Evolutionary conservation across 495 filamentous ascomycete genomes (phyloP).

Genomic region (Immersiella caudata): DNA sequence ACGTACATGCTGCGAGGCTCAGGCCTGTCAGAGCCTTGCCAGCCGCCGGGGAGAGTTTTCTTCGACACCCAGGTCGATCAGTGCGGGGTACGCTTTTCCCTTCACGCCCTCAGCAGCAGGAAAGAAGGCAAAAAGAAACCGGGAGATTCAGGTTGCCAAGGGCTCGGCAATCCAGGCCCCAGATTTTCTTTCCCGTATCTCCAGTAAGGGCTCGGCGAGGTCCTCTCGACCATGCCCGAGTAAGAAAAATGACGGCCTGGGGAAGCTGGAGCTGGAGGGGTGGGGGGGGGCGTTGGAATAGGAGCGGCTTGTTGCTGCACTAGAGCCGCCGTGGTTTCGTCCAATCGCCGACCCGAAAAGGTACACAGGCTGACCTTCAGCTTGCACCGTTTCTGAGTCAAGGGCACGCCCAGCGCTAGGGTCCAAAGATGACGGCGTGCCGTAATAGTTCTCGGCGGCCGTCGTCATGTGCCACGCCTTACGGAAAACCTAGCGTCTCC

Average conservation of each 20-base stretch:
- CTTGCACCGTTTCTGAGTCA: conserved; percentile 12
- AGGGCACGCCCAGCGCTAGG: background rate
- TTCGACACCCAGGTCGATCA: conserved; percentile 4
- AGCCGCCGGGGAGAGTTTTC: conserved; percentile 28
- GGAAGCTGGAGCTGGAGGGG: background rate
- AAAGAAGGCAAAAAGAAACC: conserved; percentile 18
- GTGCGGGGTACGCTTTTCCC: conserved; percentile 29
- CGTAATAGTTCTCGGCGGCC: conserved; percentile 8
- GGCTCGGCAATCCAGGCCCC: conserved; percentile 30
- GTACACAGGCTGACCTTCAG: background rate
- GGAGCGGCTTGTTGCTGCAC: conserved; percentile 6
- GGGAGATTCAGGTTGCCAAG: conserved; percentile 38
- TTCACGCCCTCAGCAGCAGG: background rate
- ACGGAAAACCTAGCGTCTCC: conserved; percentile 7
- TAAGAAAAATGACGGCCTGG: background rate
- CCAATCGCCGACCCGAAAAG: conserved; percentile 11
- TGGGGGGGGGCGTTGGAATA: background rate
- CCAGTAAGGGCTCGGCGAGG: background rate
- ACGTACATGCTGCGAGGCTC: background rate
- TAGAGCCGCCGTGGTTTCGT: conserved; percentile 10
- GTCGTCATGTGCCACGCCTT: conserved; percentile 22
- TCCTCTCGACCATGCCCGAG: background rate
- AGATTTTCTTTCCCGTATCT: conserved; percentile 14
- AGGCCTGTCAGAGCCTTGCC: conserved; percentile 16
- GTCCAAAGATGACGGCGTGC: conserved; percentile 10